Evolutionary conservation across 2,329 filamentous ascomycete species (phyloP), one percentile per base, ranked within the genome.

Genomic region (Thelonectria blattea): DNA sequence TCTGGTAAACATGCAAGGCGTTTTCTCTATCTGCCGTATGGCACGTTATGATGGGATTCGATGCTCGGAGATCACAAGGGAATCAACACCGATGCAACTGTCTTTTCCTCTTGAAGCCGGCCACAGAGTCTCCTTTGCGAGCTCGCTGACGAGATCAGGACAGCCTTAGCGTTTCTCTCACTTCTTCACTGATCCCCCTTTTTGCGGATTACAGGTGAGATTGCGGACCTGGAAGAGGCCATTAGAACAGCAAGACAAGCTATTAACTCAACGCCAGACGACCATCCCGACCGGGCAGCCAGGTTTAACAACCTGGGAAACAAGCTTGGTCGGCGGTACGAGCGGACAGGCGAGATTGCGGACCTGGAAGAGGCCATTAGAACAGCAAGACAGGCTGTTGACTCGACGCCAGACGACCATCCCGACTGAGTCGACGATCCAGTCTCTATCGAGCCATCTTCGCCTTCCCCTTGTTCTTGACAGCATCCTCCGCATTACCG

Each of bases 401-500:
- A n/a, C n/a, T n/a, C n/a, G n/a, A n/a, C n/a, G n/a, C n/a, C n/a
- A n/a, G n/a, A n/a, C n/a, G n/a, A n/a, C n/a, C n/a, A n/a, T n/a
- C n/a, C n/a, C n/a, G n/a, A 46, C 18, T 22, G 43, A 46, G 18
- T 22, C 43, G 18, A 9, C 43, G 24, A 10, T 46, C 10, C 10
- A 14, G 43, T 46, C 43, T 46, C 10, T 46, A 24, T 15, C 12
- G 24, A 46, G 24, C 43, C 43, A 3, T 22, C 17, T 46, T 46
- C 43, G 18, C 43, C 43, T 46, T 46, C 43, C 43, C 43, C 43
- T 46, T 18, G 24, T 46, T 46, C 43, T 46, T 24, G 43, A 46
- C 43, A 46, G 18, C 18, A 46, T 46, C 18, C 18, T 46, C 43
- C 43, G 43, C 18, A 22, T 46, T 46, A 46, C 43, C 12, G 43